A percentile compares a stretch with the other conserved stretches of the same genome.
These are phyloP conservation scores for Nephelium lappaceum DNA, from an alignment of 345 rosid species.

Conservation along the genomic window DNA sequence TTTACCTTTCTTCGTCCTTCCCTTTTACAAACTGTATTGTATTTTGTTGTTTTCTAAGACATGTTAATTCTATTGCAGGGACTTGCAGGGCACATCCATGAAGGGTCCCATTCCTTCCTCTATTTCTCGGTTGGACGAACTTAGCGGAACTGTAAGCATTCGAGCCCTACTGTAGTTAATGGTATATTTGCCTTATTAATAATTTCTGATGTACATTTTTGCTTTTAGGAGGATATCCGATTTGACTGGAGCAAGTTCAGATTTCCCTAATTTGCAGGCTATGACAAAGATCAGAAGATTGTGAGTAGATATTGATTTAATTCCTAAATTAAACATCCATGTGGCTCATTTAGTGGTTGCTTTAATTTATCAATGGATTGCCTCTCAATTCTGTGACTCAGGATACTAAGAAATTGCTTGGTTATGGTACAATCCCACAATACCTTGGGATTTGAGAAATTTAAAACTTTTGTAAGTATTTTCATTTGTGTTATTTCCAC, in stretches of 20 bases:
- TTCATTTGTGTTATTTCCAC: not conserved
- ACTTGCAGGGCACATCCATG: slow-evolving; percentile 83
- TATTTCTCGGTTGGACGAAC: slow-evolving; percentile 52
- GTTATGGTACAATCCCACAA: slow-evolving; percentile 53
- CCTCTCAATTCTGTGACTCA: slow-evolving; percentile 28
- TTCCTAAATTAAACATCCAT: not conserved
- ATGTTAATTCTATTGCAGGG: slow-evolving; percentile 38
- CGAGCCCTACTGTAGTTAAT: not conserved
- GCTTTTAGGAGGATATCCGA: slow-evolving; percentile 68
- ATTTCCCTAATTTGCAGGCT: slow-evolving; percentile 53
- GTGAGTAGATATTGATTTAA: slow-evolving; percentile 48
- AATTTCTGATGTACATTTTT: not conserved
- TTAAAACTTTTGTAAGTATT: slow-evolving; percentile 59
- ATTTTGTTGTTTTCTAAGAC: not conserved
- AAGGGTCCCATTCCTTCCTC: slow-evolving; percentile 85
- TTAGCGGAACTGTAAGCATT: slow-evolving; percentile 61
- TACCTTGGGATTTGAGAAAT: slow-evolving; percentile 39
- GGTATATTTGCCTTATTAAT: not conserved
- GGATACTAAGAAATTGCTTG: slow-evolving; percentile 68
- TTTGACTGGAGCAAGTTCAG: slow-evolving; percentile 50
- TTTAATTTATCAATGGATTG: not conserved
- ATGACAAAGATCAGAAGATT: slow-evolving; percentile 26
- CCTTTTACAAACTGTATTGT: not conserved
- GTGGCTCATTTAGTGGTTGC: not conserved
- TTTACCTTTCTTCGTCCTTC: not conserved